Evolutionary conservation across 2,329 filamentous ascomycete species (phyloP).

Genomic region (Cladosporium sp.): DNA sequence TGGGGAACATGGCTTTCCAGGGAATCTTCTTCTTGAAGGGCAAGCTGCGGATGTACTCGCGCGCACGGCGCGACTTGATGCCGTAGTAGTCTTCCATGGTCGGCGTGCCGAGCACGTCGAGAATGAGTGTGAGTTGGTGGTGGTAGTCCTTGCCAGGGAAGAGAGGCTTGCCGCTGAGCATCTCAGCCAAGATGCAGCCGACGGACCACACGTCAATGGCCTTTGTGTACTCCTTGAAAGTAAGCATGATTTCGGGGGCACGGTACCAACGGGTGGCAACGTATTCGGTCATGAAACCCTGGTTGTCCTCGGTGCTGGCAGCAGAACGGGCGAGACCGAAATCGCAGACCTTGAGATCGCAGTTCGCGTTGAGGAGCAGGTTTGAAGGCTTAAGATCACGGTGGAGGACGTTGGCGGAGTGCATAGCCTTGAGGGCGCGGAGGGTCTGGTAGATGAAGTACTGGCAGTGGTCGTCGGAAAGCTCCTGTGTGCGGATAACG

Average conservation of each 20-base stretch:
- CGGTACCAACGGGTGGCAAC: constrained; percentile 99
- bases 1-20: constrained; percentile 94
- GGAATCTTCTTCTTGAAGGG: constrained; percentile 99
- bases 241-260: constrained; percentile 99
- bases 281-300: constrained; percentile 99
- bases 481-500: constrained; percentile 96
- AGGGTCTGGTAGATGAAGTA: constrained; percentile 99
- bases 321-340: constrained; percentile 92
- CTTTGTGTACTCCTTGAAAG: constrained; percentile 99
- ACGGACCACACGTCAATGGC: constrained; percentile 99
- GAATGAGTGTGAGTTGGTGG: constrained; percentile 93
- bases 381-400: constrained; percentile 98
- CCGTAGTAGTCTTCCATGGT: constrained; percentile 99
- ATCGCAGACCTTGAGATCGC: constrained; percentile 98
- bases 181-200: constrained; percentile 95
- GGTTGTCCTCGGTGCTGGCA: constrained; percentile 97
- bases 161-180: constrained; percentile 96
- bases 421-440: constrained; percentile 97
- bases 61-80: constrained; percentile 95
- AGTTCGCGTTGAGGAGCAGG: constrained; percentile 94
- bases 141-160: constrained; percentile 99
- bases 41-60: constrained; percentile 96
- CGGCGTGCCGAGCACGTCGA: constrained; percentile 94
- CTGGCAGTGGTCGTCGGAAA: constrained; percentile 98
- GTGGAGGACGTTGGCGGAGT: constrained; percentile 96